Base-by-base conservation (phyloP, 2,329 filamentous ascomycete genomes). In the Trichoderma sp. region DNA sequence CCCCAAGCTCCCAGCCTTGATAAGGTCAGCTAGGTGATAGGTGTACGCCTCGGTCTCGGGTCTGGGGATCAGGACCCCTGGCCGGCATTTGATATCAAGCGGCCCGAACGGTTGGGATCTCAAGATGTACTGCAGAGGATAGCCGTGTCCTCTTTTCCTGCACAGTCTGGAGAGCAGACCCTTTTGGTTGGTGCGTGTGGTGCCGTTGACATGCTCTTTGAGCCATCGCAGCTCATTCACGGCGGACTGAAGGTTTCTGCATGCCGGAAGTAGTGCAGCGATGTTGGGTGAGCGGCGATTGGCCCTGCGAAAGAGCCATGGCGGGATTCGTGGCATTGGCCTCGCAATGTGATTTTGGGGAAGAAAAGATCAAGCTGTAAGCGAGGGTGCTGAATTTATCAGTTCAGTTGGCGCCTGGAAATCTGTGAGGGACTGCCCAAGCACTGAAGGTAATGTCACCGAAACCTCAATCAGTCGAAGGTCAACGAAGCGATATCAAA, bases 121-220 rank as follows among this genome's bases (percentile, higher is more conserved):
- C 1, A 99, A 80, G 24, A 98, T 83, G 74, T 98, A 98, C 75
- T 98, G 95, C 41, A 99, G 78, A 1, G 95, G 95, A 65, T 88
- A 85, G 1, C 92, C 92, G 9, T 74, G 76, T 9, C 83, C 80
- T 41, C 87, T 79, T 56, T 79, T 75, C 4, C 74, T 75, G 67
- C 84, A 86, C 7, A 88, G 74, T 1, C 72, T 67, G 7, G 75
- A 68, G 2, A 85, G 66, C 17, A 63, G 71, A 66, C 62, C 57
- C 55, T 63, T n/a, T 64, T 64, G 63, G 34, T 66, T 34, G 56
- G 63, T 57, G 44, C 34, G 56, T 15, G 59, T 66, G 15, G 69
- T 72, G 64, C 69, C 70, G 43, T 80, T 75, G 68, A 83, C 81
- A 72, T 91, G 85, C 68, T 89, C 82, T 58, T 79, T 81, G 60